These are phyloP conservation scores for Pichia phayaonensis DNA, from an alignment of 805 yeast species.

Conservation along the genomic window DNA sequence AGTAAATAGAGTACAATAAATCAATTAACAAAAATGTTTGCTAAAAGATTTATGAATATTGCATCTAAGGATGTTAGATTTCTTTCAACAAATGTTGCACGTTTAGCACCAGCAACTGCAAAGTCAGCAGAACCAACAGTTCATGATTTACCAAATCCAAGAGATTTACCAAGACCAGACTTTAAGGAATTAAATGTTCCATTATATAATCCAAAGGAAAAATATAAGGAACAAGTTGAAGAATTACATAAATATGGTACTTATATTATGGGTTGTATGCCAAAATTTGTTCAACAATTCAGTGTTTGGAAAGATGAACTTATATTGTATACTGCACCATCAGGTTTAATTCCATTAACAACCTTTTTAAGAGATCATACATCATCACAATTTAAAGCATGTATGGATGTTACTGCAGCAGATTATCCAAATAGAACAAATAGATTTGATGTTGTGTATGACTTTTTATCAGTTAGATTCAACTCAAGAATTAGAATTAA, in stretches of 20 bases:
- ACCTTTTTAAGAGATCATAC: conserved; percentile 70
- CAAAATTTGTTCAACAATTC: conserved; percentile 76
- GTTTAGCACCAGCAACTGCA: conserved; percentile 9
- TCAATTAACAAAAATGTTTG: conserved; percentile 5
- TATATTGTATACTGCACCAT: conserved; percentile 66
- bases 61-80: conserved; percentile 5
- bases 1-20: background rate
- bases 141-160: conserved; percentile 27
- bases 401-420: conserved; percentile 78
- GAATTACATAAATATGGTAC: conserved; percentile 77
- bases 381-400: conserved; percentile 69
- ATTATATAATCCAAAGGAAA: conserved; percentile 70
- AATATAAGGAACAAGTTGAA: conserved; percentile 56
- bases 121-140: conserved; percentile 11
- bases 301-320: conserved; percentile 90
- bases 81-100: conserved; percentile 1
- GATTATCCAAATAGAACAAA: conserved; percentile 79
- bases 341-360: conserved; percentile 64
- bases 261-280: conserved; percentile 69
- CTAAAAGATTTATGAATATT: conserved; percentile 3
- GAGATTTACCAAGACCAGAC: conserved; percentile 29
- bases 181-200: conserved; percentile 34
- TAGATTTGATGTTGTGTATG: conserved; percentile 83
- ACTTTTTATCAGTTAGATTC: conserved; percentile 70
- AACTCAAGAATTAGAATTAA: conserved; percentile 84